Evolutionary conservation across 129 eudicot species (phyloP), one percentile per base, ranked within the genome.

Genomic region (Smallanthus sonchifolius): DNA sequence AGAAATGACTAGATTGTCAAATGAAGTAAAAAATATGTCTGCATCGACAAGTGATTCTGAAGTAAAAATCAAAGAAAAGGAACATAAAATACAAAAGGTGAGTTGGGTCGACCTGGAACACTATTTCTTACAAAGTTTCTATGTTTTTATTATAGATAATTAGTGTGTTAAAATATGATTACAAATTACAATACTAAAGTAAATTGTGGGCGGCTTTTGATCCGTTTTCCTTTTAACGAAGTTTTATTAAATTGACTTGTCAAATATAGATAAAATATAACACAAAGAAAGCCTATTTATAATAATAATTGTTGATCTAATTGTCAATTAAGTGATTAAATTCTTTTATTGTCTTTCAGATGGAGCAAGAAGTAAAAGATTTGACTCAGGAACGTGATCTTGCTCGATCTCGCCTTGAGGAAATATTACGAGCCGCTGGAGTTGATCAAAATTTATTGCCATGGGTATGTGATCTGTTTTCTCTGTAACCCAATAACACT

Each of bases 311-410:
- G 10, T 24, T 20, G 65, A 44, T 37, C 43, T 72, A 74, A 60
- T 15, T 15, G 15, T 63, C 66, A 16, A 44, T 40, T 47, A 78
- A 73, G 54, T 55, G 30, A 10, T 48, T 17, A 59, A 10, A 48
- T 48, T 45, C 52, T 40, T 61, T 57, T 52, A 15, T 49, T 74
- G 17, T 60, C 55, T 34, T 38, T 80, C 83, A 95, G 97, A 95
- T 91, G 99, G 90, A 82, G 35, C 78, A 77, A 79, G 94, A 95
- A 79, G 91, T 95, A 45, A 81, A 65, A 73, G 94, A 84, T 9
- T 47, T 95, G 73, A 87, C 86, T 36, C 79, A 69, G 24, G 96
- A 95, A 74, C 96, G 94, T 15, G 96, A 94, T 75, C 80, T 83
- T 38, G 97, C 97, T 85, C 92, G 84, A 75, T 70, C 85, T 66